Percentiles rank a stretch among this genome's conserved stretches.
These are phyloP conservation scores for Phytopythium delawarense DNA, from an alignment of 352 stramenopile species.

Conservation along the genomic window DNA sequence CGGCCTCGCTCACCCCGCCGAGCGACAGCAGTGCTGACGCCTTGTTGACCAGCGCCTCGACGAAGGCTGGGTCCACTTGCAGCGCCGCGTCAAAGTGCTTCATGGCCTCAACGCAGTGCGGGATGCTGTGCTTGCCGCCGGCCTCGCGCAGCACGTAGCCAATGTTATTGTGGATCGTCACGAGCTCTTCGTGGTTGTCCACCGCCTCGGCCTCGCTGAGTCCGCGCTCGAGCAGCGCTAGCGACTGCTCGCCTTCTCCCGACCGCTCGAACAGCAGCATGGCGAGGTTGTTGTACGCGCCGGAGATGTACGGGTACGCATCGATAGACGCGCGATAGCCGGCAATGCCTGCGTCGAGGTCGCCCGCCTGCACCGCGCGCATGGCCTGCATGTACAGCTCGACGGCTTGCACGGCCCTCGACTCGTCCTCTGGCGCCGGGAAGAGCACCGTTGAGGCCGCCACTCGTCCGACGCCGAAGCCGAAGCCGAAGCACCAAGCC, in stretches of 20 bases:
- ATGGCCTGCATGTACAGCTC: conserved; percentile 26
- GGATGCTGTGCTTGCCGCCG: conserved; percentile 24
- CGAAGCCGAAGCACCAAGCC: background rate
- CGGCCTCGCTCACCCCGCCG: conserved; percentile 24
- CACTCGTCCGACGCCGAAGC: background rate
- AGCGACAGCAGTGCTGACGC: conserved; percentile 46
- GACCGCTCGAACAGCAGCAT: conserved; percentile 42
- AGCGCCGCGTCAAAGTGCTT: conserved; percentile 57
- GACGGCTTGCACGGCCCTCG: conserved; percentile 15
- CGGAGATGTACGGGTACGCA: conserved; percentile 36
- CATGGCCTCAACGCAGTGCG: conserved; percentile 43
- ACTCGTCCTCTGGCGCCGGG: conserved; percentile 25
- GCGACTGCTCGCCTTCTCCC: conserved; percentile 20
- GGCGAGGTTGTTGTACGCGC: conserved; percentile 78
- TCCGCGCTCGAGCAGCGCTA: conserved; percentile 38
- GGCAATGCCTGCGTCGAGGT: conserved; percentile 18
- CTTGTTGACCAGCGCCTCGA: conserved; percentile 71
- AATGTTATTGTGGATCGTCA: conserved; percentile 71
- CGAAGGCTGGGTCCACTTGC: conserved; percentile 21
- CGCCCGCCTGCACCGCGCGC: conserved; percentile 3
- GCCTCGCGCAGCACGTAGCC: conserved; percentile 40
- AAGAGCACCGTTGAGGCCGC: conserved; percentile 1
- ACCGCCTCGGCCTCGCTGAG: conserved; percentile 22
- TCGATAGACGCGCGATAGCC: conserved; percentile 47
- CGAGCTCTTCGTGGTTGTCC: conserved; percentile 34